A percentile compares a stretch with the other conserved stretches of the same genome.
phyloP scores from a whole-genome alignment of 1,284 basidiomycete species.

The Moesziomyces sp. region DNA sequence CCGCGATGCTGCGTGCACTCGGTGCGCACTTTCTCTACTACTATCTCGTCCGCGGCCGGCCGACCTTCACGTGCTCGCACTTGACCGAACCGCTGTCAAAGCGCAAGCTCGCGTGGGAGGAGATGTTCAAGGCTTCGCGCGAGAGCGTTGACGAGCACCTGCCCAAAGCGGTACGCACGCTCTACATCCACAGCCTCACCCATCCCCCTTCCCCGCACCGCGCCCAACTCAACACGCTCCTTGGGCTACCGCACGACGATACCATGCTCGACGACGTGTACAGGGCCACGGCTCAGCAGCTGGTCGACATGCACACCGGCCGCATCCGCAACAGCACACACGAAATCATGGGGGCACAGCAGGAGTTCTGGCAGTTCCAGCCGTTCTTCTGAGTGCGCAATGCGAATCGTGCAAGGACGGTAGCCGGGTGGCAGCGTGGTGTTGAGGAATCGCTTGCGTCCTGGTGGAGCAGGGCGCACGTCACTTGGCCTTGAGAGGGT shows the following conservation, averaged over 20 bases:
- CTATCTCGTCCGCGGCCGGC: constrained; percentile 35
- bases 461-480: neutral
- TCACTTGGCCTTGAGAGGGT: constrained; percentile 35
- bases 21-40: constrained; percentile 21
- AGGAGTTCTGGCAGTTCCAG: constrained; percentile 36
- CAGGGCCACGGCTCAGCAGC: constrained; percentile 12
- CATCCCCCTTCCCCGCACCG: neutral
- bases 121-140: constrained; percentile 8
- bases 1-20: constrained; percentile 13
- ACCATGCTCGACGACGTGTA: constrained; percentile 3
- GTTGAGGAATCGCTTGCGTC: neutral
- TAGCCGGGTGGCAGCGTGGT: neutral
- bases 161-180: constrained; percentile 30
- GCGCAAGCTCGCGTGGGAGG: constrained; percentile 5
- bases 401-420: neutral
- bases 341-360: constrained; percentile 7
- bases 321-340: constrained; percentile 9
- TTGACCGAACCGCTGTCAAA: neutral
- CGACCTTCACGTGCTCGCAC: constrained; percentile 6
- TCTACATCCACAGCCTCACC: constrained; percentile 17
- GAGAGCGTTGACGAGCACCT: constrained; percentile 36
- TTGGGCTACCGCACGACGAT: neutral
- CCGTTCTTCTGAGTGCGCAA: constrained; percentile 10
- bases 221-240: neutral
- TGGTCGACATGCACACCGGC: constrained; percentile 21